Percentiles rank a stretch among this genome's conserved stretches.
These are phyloP conservation scores for Uronychia setigera DNA, from an alignment of 73 alveolate genomes.

Conservation along the genomic window DNA sequence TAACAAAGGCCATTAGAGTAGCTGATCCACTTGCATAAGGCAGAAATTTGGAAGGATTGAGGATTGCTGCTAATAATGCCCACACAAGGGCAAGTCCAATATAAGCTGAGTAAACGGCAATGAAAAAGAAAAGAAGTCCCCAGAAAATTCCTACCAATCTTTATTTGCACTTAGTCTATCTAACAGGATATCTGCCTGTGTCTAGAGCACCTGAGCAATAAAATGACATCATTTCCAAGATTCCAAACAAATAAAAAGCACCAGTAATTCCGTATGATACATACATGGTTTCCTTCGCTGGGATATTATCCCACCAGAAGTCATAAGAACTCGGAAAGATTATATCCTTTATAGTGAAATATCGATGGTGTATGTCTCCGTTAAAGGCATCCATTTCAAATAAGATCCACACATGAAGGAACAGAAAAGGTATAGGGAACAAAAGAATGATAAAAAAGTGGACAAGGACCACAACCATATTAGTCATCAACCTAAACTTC, in stretches of 20 bases:
- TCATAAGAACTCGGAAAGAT: neutral
- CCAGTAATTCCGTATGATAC: neutral
- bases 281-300: neutral
- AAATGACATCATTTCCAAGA: constrained; percentile 17
- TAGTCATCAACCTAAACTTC: neutral
- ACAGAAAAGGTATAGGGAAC: neutral
- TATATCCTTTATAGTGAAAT: neutral
- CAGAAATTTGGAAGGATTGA: constrained; percentile 28
- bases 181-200: constrained; percentile 15
- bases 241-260: constrained; percentile 3
- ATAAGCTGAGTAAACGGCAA: constrained; percentile 1
- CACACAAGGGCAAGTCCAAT: constrained; percentile 7
- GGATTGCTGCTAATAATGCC: constrained; percentile 19
- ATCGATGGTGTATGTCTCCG: neutral
- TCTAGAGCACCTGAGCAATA: constrained; percentile 18
- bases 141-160: neutral
- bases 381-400: neutral
- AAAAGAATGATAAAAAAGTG: neutral
- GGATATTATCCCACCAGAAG: neutral
- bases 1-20: neutral
- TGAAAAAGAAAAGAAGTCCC: neutral
- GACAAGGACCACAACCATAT: neutral
- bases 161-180: neutral
- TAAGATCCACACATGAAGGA: neutral
- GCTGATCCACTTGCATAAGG: constrained; percentile 19